A percentile compares a stretch with the other conserved stretches of the same genome.
Evolutionary conservation across 352 stramenopile genomes (phyloP).

Genomic region (Globisporangium takayamanum): DNA sequence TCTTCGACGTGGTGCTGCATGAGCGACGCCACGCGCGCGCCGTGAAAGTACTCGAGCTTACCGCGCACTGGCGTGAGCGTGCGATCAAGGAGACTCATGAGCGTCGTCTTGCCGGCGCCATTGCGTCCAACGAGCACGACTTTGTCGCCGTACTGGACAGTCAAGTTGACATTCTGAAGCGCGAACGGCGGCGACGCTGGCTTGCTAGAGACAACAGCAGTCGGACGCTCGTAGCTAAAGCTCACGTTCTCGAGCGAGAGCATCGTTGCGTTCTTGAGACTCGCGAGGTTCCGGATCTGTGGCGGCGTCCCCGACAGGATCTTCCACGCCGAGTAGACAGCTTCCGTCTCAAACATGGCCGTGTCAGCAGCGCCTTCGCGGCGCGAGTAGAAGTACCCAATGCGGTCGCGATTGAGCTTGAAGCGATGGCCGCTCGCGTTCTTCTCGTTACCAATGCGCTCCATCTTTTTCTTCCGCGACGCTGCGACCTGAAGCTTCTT

Average conservation of each 20-base stretch:
- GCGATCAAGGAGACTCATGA: constrained; percentile 90
- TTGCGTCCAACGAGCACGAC: constrained; percentile 88
- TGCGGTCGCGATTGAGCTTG: constrained; percentile 45
- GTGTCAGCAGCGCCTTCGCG: constrained; percentile 34
- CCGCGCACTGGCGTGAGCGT: constrained; percentile 47
- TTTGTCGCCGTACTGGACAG: constrained; percentile 69
- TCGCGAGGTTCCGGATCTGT: constrained; percentile 50
- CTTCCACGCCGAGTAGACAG: constrained; percentile 27
- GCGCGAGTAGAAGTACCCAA: constrained; percentile 29
- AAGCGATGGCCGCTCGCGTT: constrained; percentile 57
- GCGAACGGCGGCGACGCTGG: constrained; percentile 26
- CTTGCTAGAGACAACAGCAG: neutral
- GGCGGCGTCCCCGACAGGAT: constrained; percentile 34
- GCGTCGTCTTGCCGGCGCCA: constrained; percentile 86
- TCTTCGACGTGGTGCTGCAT: constrained; percentile 67
- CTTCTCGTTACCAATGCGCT: constrained; percentile 40
- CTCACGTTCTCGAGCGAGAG: constrained; percentile 41
- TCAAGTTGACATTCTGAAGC: constrained; percentile 64
- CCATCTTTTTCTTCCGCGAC: constrained; percentile 67
- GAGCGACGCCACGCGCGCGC: constrained; percentile 38
- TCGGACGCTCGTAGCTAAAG: constrained; percentile 31
- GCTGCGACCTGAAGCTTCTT: constrained; percentile 60
- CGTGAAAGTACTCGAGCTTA: constrained; percentile 42
- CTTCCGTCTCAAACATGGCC: constrained; percentile 35
- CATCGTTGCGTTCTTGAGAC: constrained; percentile 43